Percentiles rank a stretch among this genome's conserved stretches.
Conservation (phyloP, 1,284 basidiomycete genomes). For the Marasmius sp. region DNA sequence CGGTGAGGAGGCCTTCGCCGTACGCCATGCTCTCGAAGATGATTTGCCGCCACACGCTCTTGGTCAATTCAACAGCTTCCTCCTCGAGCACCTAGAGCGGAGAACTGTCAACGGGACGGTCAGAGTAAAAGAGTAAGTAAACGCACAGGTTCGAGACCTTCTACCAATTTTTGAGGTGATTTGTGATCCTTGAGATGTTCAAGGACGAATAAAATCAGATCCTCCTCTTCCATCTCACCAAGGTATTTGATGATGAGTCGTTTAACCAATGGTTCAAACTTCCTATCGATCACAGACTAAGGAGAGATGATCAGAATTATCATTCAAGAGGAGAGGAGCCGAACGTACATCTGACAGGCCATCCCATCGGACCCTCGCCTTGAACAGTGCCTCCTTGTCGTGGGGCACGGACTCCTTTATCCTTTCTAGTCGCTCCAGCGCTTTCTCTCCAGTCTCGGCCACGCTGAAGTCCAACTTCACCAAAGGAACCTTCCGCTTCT, state of each 20-base stretch:
- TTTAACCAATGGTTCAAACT: slow-evolving; percentile 79
- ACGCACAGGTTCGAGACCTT: slow-evolving; percentile 85
- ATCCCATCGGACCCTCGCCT: slow-evolving; percentile 82
- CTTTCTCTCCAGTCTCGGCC: slow-evolving; percentile 73
- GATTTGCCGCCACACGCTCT: slow-evolving; percentile 83
- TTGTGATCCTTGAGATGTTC: slow-evolving; percentile 89
- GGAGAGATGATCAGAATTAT: slow-evolving; percentile 13
- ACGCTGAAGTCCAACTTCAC: slow-evolving; percentile 86
- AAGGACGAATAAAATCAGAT: slow-evolving; percentile 86
- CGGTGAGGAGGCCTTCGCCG: slow-evolving; percentile 78
- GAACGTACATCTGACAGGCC: slow-evolving; percentile 75
- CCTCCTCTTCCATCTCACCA: slow-evolving; percentile 86
- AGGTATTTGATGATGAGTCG: slow-evolving; percentile 80
- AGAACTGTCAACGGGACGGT: neutral
- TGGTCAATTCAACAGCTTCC: slow-evolving; percentile 76
- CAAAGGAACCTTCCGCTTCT: slow-evolving; percentile 77
- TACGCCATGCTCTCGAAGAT: slow-evolving; percentile 91
- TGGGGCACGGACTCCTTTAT: slow-evolving; percentile 69
- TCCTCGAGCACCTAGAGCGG: slow-evolving; percentile 77
- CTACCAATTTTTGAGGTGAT: slow-evolving; percentile 75
- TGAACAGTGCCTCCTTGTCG: slow-evolving; percentile 76
- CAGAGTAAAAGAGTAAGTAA: neutral
- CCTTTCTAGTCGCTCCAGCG: slow-evolving; percentile 74
- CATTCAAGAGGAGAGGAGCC: neutral
- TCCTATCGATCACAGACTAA: slow-evolving; percentile 75